phyloP scores from a whole-genome alignment of 305 asterid genomes.

The Fraxinus baroniana region DNA sequence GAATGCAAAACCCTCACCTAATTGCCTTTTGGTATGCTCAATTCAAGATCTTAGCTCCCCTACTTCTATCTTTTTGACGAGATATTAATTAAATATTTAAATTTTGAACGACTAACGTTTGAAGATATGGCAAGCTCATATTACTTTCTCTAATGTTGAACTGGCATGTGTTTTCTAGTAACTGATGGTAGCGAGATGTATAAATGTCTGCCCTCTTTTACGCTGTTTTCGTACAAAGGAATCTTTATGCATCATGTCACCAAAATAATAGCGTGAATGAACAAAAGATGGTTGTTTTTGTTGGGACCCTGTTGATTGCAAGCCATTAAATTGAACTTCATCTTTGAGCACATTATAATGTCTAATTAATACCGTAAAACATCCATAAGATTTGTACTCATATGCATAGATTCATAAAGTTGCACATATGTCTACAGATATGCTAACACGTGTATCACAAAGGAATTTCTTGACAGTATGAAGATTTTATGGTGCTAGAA shows the following conservation, averaged over 20 bases:
- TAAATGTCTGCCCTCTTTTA: background rate
- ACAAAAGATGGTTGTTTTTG: background rate
- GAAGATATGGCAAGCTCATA: background rate
- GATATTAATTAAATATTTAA: background rate
- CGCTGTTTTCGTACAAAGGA: background rate
- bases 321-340: background rate
- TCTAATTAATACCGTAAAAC: background rate
- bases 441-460: background rate
- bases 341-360: background rate
- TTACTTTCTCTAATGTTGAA: background rate
- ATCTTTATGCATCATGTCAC: background rate
- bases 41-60: background rate
- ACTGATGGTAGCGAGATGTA: background rate
- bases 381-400: background rate
- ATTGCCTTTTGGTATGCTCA: background rate
- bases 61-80: background rate
- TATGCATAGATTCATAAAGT: background rate
- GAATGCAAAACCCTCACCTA: background rate
- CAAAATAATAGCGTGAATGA: background rate
- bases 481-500: conserved; percentile 1
- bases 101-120: background rate
- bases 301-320: background rate
- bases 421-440: background rate
- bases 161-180: background rate
- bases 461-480: conserved; percentile 7